Base-by-base conservation (phyloP, 2,329 filamentous ascomycete species). In the Sporothrix variecibatus region DNA sequence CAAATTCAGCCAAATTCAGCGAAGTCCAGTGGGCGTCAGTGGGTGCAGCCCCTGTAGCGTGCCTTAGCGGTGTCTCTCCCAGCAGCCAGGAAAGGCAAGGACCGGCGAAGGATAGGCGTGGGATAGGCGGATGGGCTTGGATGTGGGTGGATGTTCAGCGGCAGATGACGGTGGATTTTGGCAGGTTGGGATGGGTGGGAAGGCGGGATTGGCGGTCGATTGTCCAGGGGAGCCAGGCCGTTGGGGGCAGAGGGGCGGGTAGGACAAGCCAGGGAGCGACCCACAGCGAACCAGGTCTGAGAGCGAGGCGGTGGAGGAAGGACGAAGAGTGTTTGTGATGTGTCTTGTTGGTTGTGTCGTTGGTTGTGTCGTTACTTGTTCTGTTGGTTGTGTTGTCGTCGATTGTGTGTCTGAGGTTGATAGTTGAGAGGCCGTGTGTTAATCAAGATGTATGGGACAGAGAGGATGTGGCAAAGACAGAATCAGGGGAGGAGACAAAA, bases 21-120 rank as follows among this genome's bases (percentile, higher is more conserved):
- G 8, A 38, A 38, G 53, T 28, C 23, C 53, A 31, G 23, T 28
- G 58, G 60, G 34, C 8, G 23, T 26, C 51, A 26, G 43, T 31
- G 26, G 64, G 43, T 68, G 67, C 31, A 26, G 34, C 51, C 53
- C 69, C 69, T 71, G 56, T 49, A 64, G 56, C 62, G 73, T 62
- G 51, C 60, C 49, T 62, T 74, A 71, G 72, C 46, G 67, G 72
- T 67, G 69, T 58, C 51, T 58, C n/a, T 46, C 23, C 1, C 49
- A 53, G 53, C 28, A 53, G 31, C 53, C 34, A 70, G 49, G 31
- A 38, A n/a, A 34, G 46, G 46, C 67, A 70, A 53, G 46, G 67
- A 68, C 26, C 65, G 43, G 43, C 65, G 46, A 2, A 51, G 7
- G 43, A 49, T 20, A 31, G 43, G 64, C 60, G 60, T 38, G 58